Percentiles rank a stretch among this genome's conserved stretches.
These are phyloP conservation scores for Alternaria angustiovoidea DNA, from an alignment of 2,329 filamentous ascomycete species.

Conservation along the genomic window DNA sequence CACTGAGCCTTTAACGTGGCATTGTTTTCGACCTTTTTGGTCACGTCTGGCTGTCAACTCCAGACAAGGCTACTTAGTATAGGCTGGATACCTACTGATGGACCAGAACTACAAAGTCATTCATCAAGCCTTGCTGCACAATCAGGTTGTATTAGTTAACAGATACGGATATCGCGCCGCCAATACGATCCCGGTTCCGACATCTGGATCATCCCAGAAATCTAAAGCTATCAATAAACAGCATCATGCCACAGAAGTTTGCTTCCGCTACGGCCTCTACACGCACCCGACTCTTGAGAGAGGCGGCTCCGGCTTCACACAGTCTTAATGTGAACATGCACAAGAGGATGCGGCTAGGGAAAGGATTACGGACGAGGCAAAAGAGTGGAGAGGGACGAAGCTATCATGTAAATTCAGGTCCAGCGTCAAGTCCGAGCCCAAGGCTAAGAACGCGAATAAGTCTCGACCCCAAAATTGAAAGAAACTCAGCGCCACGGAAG, in stretches of 20 bases:
- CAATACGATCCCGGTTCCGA: neutral
- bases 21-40: constrained; percentile 10
- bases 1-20: constrained; percentile 1
- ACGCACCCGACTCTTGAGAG: neutral
- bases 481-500: neutral
- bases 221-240: neutral
- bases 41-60: constrained; percentile 5
- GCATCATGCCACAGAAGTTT: neutral
- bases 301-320: neutral
- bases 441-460: neutral
- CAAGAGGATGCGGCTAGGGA: neutral
- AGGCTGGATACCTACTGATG: neutral
- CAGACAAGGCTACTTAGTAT: constrained; percentile 14
- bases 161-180: neutral
- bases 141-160: neutral
- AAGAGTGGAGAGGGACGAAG: neutral
- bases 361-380: neutral
- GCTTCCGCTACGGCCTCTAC: neutral
- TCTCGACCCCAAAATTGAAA: neutral
- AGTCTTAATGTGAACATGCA: neutral
- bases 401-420: neutral
- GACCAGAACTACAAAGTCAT: neutral
- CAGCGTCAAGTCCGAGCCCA: too few species aligned
- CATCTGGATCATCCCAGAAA: neutral
- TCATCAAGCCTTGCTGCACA: neutral